Base-by-base conservation (phyloP, 1,284 basidiomycete genomes). In the Ceratobasidium sp. region DNA sequence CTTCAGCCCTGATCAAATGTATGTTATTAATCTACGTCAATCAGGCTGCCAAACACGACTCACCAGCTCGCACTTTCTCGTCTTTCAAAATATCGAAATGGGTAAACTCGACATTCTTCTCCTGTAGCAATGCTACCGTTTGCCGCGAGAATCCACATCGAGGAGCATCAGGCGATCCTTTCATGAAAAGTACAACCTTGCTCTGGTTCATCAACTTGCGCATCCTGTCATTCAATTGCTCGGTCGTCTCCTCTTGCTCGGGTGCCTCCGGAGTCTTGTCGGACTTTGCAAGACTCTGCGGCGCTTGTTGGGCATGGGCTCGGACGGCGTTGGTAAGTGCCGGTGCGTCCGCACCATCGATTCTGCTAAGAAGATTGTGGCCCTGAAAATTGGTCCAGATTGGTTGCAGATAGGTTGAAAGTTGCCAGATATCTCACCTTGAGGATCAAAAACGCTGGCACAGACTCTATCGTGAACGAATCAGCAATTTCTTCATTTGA, bases 161-260 rank as follows among this genome's bases (percentile, higher is more conserved):
- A 1, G 95, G 97, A 30, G 86, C 84, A 57, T 91, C 88, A 0
- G 94, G 93, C 75, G 89, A 91, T 26, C 97, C 97, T 83, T 99
- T 99, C 96, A 99, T 99, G 86, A 99, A 98, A 72, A 99, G 82
- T 71, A 99, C 81, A 70, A 88, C 84, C 75, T 84, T 84, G 79
- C 83, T 86, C 81, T 87, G 85, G 69, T 84, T 84, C 92, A 96
- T 95, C 73, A 96, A 80, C 58, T 76, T 77, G 34, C 80, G 82
- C 79, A 94, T 86, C 65, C 94, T 85, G 53, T 80, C 78, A 52
- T 86, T 84, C 26, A 94, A 85, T 76, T 92, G 83, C 76, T 91
- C 91, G 18, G 84, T 80, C 4, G 87, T 85, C 79, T 94, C 91
- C n/a, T 80, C 67, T 73, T 72, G 77, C 76, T 53, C 78, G 39